Percentiles rank a stretch among this genome's conserved stretches.
These are phyloP conservation scores for Myriosclerotinia scirpicola DNA, from an alignment of 2,329 filamentous ascomycete species.

Conservation along the genomic window DNA sequence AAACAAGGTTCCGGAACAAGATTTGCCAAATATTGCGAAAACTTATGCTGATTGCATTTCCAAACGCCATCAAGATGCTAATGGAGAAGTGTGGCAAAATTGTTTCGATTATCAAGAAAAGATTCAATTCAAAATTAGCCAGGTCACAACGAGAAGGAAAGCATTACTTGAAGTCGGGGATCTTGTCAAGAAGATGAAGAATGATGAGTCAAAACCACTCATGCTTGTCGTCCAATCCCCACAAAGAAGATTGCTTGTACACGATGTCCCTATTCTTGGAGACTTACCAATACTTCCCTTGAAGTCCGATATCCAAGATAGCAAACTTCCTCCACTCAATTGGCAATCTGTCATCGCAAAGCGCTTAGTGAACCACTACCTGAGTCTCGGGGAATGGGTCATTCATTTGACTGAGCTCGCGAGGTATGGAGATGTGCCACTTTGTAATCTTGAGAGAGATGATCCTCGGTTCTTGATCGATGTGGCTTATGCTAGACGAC, in stretches of 20 bases:
- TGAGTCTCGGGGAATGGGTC: slow-evolving; percentile 91
- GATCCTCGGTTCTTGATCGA: slow-evolving; percentile 96
- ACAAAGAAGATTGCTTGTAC: slow-evolving; percentile 74
- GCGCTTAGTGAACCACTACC: slow-evolving; percentile 82
- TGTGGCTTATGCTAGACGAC: slow-evolving; percentile 83
- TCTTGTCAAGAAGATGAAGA: slow-evolving; percentile 83
- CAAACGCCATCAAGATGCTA: slow-evolving; percentile 63
- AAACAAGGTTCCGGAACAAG: slow-evolving; percentile 72
- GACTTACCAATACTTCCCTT: slow-evolving; percentile 84
- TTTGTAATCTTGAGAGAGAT: slow-evolving; percentile 93
- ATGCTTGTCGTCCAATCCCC: slow-evolving; percentile 91
- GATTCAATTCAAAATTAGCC: slow-evolving; percentile 79
- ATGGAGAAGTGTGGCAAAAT: slow-evolving; percentile 71
- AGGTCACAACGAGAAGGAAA: slow-evolving; percentile 87
- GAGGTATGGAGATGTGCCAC: slow-evolving; percentile 86
- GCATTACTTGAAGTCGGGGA: slow-evolving; percentile 86
- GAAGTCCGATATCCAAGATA: slow-evolving; percentile 79
- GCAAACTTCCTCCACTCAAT: slow-evolving; percentile 82
- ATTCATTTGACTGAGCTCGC: slow-evolving; percentile 83
- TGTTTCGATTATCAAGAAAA: slow-evolving; percentile 85
- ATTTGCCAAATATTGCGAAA: slow-evolving; percentile 85
- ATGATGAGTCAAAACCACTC: slow-evolving; percentile 76
- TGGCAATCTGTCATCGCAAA: slow-evolving; percentile 92
- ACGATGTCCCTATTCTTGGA: slow-evolving; percentile 79
- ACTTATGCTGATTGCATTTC: slow-evolving; percentile 78